Base-by-base conservation (phyloP, 1,284 basidiomycete species). In the Apiotrichum veenhuisii region DNA sequence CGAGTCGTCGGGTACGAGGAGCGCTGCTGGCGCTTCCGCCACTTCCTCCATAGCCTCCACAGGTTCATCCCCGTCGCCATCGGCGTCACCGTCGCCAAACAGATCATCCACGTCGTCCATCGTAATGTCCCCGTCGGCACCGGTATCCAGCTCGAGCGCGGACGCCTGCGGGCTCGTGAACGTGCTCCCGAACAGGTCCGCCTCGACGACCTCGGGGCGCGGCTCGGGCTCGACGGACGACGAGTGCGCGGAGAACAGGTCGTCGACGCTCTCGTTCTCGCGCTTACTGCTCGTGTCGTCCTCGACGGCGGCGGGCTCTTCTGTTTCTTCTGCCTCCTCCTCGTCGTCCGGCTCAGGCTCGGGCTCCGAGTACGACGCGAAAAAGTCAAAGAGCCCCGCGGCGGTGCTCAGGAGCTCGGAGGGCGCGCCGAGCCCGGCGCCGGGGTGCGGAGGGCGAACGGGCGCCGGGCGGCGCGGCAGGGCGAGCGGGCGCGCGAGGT, bases 241-340 rank as follows among this genome's bases (percentile, higher is more conserved):
- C 7, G 67, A 66, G 50, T 66, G 63, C 2, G 63, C 62, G 2
- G 69, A 70, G 55, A 74, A 74, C 18, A 74, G 64, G 54, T 74
- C 72, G 48, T 72, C 70, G 12, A 71, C 43, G 33, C 58, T 41
- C 40, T 49, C 50, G 42, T 45, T 42, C 23, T 50, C 55, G 38
- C 55, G 63, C 61, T 30, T 50, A 42, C 46, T 55, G 46, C 41
- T 65, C 53, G 62, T 59, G 26, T 60, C 61, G 22, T 61, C 61
- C n/a, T 53, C 47, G 9, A 58, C 58, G 27, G 51, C 25, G 23
- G 40, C 18, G 36, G 52, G 41, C 36, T 54, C 50, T 46, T 63
- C 55, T 9, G 30, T 44, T n/a, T 52, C 53, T 2, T 59, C 54
- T 10, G 42, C 50, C 23, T 57, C 62, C 48, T 57, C 57, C 5